Percentiles rank a stretch among this genome's conserved stretches.
Evolutionary conservation across 441 rosid genomes (phyloP).

Genomic region (Erodium texanum): DNA sequence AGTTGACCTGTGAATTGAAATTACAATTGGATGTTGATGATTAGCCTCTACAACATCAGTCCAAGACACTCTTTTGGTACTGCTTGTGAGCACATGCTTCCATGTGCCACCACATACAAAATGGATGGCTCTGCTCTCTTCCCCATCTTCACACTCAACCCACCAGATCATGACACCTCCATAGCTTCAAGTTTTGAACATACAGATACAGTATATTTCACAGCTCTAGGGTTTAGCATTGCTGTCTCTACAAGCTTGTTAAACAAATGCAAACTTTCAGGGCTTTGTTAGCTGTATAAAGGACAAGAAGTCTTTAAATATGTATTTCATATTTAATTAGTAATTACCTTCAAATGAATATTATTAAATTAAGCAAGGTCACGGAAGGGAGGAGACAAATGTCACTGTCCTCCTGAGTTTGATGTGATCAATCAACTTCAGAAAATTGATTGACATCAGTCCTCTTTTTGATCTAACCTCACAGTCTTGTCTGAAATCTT

Average conservation of each 20-base stretch:
- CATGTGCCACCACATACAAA: slow-evolving; percentile 42
- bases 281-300: slow-evolving; percentile 11
- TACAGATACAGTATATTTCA: no score
- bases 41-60: slow-evolving; percentile 31
- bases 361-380: not conserved
- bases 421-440: slow-evolving; percentile 26
- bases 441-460: slow-evolving; percentile 24
- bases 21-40: slow-evolving; percentile 4
- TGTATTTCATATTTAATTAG: no score
- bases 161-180: not conserved
- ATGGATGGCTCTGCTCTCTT: slow-evolving; percentile 23
- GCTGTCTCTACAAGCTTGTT: not conserved
- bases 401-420: slow-evolving; percentile 28
- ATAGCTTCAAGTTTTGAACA: not conserved
- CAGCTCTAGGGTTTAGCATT: not conserved
- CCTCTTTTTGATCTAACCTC: slow-evolving; percentile 21
- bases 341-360: not conserved
- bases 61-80: slow-evolving; percentile 52
- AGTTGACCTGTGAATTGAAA: slow-evolving; percentile 37
- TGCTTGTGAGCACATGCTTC: slow-evolving; percentile 46
- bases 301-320: not conserved
- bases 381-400: slow-evolving; percentile 15
- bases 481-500: not conserved
- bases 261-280: slow-evolving; percentile 12
- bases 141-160: not conserved